These are phyloP conservation scores for Geranium rotundifolium DNA, from an alignment of 345 rosid species.

Conservation along the genomic window DNA sequence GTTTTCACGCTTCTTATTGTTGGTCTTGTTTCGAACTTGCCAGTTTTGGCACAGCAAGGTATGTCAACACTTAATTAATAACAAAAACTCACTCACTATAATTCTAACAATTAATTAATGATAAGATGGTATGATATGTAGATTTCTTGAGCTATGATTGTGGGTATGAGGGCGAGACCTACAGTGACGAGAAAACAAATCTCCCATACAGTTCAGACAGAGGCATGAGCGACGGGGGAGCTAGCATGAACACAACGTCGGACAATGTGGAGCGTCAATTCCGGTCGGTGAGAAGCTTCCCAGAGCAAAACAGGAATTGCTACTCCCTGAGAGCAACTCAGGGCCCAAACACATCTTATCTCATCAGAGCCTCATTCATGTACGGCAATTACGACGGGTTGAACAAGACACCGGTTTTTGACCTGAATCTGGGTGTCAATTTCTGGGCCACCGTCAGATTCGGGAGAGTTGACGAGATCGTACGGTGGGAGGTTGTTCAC, in stretches of 20 bases:
- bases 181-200: neutral
- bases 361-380: constrained; percentile 37
- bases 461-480: neutral
- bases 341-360: constrained; percentile 15
- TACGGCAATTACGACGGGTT: constrained; percentile 44
- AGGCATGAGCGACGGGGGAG: constrained; percentile 5
- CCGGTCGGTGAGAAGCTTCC: constrained; percentile 12
- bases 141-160: constrained; percentile 24
- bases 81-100: too few relatives aligned
- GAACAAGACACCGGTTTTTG: constrained; percentile 26
- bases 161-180: constrained; percentile 5
- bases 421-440: constrained; percentile 37
- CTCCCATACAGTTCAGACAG: constrained; percentile 10
- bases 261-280: neutral
- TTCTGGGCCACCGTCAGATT: constrained; percentile 23
- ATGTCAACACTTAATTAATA: too few relatives aligned
- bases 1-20: neutral
- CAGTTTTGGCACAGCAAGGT: neutral
- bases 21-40: neutral
- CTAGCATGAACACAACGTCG: neutral
- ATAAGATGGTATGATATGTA: too few relatives aligned
- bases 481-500: constrained; percentile 25
- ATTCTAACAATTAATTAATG: neutral
- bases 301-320: constrained; percentile 24
- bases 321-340: constrained; percentile 12